These are phyloP conservation scores for Hibiscus syriacus DNA, from an alignment of 345 rosid genomes.

Conservation along the genomic window DNA sequence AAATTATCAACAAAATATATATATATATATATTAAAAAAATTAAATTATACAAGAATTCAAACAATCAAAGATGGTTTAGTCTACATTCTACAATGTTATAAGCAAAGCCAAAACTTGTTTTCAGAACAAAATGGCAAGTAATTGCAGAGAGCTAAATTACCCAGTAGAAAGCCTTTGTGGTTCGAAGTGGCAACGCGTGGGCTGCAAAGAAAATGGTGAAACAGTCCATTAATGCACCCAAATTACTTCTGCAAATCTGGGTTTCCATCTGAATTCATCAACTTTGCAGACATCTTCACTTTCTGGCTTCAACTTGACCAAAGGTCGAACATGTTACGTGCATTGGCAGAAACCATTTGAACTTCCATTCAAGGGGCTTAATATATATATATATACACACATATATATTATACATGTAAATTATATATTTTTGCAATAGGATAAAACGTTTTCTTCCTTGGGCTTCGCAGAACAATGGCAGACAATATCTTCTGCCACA, in stretches of 20 bases:
- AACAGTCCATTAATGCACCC: constrained; percentile 88
- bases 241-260: constrained; percentile 62
- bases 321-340: not conserved
- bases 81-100: not conserved
- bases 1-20: too few relatives aligned
- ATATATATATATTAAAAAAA: too few relatives aligned
- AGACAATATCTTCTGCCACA: constrained; percentile 24
- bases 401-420: too few relatives aligned
- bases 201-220: constrained; percentile 47
- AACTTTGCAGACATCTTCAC: constrained; percentile 63
- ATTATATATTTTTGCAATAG: too few relatives aligned
- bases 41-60: too few relatives aligned
- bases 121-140: not conserved
- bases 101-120: not conserved
- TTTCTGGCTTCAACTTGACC: not conserved
- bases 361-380: not conserved
- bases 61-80: not conserved
- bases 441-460: constrained; percentile 13
- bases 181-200: constrained; percentile 33
- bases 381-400: too few relatives aligned
- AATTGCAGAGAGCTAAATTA: not conserved
- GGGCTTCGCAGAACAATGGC: constrained; percentile 32
- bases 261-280: constrained; percentile 61
- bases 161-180: constrained; percentile 48
- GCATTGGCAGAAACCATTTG: not conserved